A percentile compares a stretch with the other conserved stretches of the same genome.
phyloP scores from a whole-genome alignment of 2,329 filamentous ascomycete species.

The Blastomyces gilchristii region DNA sequence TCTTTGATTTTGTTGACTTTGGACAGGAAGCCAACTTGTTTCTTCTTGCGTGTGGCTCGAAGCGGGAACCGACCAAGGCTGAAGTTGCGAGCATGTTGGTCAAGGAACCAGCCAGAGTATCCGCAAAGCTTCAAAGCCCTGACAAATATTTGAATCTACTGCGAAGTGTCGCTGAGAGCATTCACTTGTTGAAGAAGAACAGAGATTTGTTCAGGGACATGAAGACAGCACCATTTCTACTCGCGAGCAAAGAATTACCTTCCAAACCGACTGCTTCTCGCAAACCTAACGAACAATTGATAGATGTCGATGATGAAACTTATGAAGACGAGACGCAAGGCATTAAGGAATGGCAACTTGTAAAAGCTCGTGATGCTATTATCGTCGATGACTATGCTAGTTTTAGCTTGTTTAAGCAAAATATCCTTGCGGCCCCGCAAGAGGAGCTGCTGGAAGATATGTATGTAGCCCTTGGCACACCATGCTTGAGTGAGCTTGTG shows the following conservation, averaged over 20 bases:
- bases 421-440: conserved; percentile 75
- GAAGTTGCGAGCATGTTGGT: conserved; percentile 81
- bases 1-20: conserved; percentile 97
- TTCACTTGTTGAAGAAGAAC: conserved; percentile 61
- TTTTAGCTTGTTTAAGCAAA: conserved; percentile 77
- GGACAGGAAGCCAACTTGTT: conserved; percentile 80
- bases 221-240: conserved; percentile 62
- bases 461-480: conserved; percentile 70
- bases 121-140: conserved; percentile 65
- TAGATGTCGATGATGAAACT: conserved; percentile 33
- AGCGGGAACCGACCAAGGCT: conserved; percentile 74
- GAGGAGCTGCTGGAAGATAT: conserved; percentile 80
- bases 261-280: conserved; percentile 18
- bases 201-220: conserved; percentile 67
- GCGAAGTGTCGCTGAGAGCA: conserved; percentile 66
- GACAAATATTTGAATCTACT: conserved; percentile 83
- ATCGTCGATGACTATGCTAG: conserved; percentile 81
- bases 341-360: conserved; percentile 70
- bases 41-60: conserved; percentile 77
- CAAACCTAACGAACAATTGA: conserved; percentile 14
- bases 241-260: conserved; percentile 69
- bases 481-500: conserved; percentile 64
- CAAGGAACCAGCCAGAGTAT: conserved; percentile 68
- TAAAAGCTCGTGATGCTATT: conserved; percentile 60
- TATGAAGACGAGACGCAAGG: conserved; percentile 52